phyloP scores from a whole-genome alignment of 352 stramenopile species.

The Globisporangium parvum region DNA sequence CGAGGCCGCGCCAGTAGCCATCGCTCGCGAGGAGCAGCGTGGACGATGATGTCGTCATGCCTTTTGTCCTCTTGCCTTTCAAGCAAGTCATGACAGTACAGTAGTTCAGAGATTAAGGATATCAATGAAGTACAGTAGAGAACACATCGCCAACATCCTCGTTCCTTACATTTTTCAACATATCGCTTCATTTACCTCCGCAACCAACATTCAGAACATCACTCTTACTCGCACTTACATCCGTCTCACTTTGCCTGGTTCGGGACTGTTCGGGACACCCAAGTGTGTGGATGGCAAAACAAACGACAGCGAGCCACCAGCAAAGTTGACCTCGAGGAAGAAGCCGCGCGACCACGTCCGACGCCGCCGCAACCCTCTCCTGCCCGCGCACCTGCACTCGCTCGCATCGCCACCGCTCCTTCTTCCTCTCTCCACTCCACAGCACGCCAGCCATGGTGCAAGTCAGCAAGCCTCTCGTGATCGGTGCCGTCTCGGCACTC shows the following conservation, averaged over 20 bases:
- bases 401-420: neutral
- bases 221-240: too few species aligned
- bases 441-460: conserved; percentile 43
- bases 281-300: too few species aligned
- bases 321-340: conserved; percentile 8
- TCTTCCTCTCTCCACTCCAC: neutral
- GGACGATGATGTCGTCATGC: neutral
- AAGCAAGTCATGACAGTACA: neutral
- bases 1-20: conserved; percentile 44
- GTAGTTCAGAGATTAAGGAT: neutral
- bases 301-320: neutral
- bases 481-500: conserved; percentile 59
- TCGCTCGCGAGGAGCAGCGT: neutral
- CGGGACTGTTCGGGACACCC: conserved; percentile 5
- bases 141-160: too few species aligned
- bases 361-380: neutral
- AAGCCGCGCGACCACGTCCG: conserved; percentile 4
- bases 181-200: too few species aligned
- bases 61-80: neutral
- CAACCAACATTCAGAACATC: too few species aligned
- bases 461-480: conserved; percentile 75
- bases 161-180: too few species aligned
- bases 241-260: neutral
- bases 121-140: too few species aligned
- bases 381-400: neutral